Evolutionary conservation across 2,329 filamentous ascomycete species (phyloP).

Genomic region (Colletotrichum melonis): DNA sequence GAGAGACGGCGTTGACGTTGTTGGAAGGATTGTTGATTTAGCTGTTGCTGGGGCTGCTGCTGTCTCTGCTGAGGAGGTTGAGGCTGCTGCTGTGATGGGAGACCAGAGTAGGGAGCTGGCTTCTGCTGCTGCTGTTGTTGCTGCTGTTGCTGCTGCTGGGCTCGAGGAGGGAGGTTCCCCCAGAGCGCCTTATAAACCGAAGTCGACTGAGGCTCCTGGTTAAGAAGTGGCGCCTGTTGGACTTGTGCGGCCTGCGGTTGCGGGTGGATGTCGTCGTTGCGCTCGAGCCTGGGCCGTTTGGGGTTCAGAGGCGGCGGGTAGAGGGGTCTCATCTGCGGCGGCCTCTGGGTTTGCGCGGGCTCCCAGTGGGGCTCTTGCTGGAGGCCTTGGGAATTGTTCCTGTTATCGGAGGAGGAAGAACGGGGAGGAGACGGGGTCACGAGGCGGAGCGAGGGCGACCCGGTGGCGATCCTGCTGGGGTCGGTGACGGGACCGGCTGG

Average conservation of each 20-base stretch:
- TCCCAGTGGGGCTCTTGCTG: constrained; percentile 14
- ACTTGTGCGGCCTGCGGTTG: constrained; percentile 19
- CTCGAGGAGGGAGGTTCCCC: constrained; percentile 9
- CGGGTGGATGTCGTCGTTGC: constrained; percentile 18
- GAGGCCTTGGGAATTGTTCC: background rate
- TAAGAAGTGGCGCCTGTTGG: constrained; percentile 15
- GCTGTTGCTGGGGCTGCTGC: constrained; percentile 21
- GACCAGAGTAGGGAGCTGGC: constrained; percentile 31
- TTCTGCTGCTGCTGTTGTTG: constrained; percentile 34
- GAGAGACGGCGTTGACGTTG: constrained; percentile 39
- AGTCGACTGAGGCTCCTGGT: constrained; percentile 23
- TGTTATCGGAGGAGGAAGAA: background rate
- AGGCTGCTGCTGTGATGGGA: constrained; percentile 37
- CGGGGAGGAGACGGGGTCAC: constrained; percentile 47
- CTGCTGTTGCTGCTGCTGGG: constrained; percentile 18
- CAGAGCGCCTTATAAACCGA: constrained; percentile 29
- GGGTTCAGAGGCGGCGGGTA: constrained; percentile 30
- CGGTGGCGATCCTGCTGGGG: constrained; percentile 23
- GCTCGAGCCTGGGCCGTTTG: constrained; percentile 23
- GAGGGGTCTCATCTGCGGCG: constrained; percentile 31
- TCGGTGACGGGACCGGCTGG: constrained; percentile 12
- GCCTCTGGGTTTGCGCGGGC: constrained; percentile 4
- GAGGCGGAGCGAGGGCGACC: constrained; percentile 50
- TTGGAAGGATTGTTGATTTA: constrained; percentile 37
- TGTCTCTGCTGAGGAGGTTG: constrained; percentile 28